A percentile compares a stretch with the other conserved stretches of the same genome.
Conservation (phyloP, 2,329 filamentous ascomycete species). For the Colletotrichum euphorbiae region DNA sequence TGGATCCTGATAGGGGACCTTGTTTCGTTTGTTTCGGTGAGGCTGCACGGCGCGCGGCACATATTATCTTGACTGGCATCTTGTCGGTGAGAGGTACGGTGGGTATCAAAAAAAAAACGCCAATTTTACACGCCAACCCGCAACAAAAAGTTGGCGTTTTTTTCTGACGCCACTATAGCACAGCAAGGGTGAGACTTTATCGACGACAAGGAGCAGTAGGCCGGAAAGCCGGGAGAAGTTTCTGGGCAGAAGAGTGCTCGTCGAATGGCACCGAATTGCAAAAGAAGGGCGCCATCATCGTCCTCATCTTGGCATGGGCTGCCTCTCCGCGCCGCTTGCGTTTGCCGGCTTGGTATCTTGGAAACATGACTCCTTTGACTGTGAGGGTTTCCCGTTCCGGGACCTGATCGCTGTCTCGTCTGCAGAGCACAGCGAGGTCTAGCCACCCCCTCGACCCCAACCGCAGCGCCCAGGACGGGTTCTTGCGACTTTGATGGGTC, state of each 20-base stretch:
- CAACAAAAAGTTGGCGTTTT: too few relatives aligned
- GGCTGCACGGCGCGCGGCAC: slow-evolving; percentile 24
- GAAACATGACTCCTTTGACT: slow-evolving; percentile 10
- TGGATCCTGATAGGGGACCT: slow-evolving; percentile 17
- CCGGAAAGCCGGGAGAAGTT: slow-evolving; percentile 19
- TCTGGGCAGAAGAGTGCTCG: slow-evolving; percentile 6
- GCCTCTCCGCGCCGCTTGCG: slow-evolving; percentile 39
- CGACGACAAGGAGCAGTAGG: slow-evolving; percentile 11
- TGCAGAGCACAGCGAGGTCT: slow-evolving; percentile 12
- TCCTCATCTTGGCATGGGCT: slow-evolving; percentile 36
- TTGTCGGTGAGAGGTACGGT: slow-evolving; percentile 24
- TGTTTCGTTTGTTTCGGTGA: slow-evolving; percentile 33
- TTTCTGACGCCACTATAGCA: too few relatives aligned
- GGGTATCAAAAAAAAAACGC: too few relatives aligned
- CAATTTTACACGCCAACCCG: too few relatives aligned
- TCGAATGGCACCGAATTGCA: slow-evolving; percentile 23
- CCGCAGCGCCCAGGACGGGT: slow-evolving; percentile 30
- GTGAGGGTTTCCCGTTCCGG: slow-evolving; percentile 10
- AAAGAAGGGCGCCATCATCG: slow-evolving; percentile 20
- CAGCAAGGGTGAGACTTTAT: slow-evolving; percentile 23
- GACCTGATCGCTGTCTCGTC: slow-evolving; percentile 19
- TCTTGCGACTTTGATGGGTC: slow-evolving; percentile 30
- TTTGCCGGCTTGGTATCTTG: slow-evolving; percentile 40
- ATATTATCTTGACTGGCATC: neutral
- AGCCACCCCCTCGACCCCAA: slow-evolving; percentile 14